Evolutionary conservation across 257 asterid genomes (phyloP), one percentile per base, ranked within the genome.

Genomic region (Solanum tarapatanum): DNA sequence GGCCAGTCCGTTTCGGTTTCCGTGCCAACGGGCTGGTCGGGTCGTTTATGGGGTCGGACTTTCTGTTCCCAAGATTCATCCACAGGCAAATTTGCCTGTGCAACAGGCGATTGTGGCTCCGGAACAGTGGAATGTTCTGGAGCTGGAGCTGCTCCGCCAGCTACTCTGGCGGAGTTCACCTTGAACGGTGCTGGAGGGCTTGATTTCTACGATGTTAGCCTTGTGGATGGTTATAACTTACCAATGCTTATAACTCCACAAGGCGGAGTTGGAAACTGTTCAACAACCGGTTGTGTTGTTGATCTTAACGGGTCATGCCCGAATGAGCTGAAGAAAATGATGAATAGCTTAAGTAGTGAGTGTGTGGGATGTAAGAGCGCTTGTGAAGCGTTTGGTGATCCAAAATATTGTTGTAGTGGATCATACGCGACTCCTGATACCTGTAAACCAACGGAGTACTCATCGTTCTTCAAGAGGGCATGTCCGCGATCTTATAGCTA

Each of bases 131-230:
- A 94, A 6, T 95, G 98, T 87, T 24, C 84, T 70, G 95, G 94
- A 0, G 95, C 95, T 0, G 97, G 98, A 11, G 95, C 95, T 0
- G 87, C 30, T 7, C 96, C 97, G 8, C 96, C 98, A 0, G 93
- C 93, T 7, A 94, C 96, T 0, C 82, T 95, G 79, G 98, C 98
- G 4, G 98, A 94, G 90, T 95, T 95, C 91, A 94, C 98, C 0
- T 89, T 94, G 8, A 92, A 95, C 14, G 98, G 98, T 35, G 91
- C 94, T 0, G 93, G 87, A 3, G 97, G 95, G n/a, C 89, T 92
- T 11, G 96, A 95, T 77, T 95, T 93, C 92, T 94, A 92, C n/a
- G 97, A 95, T 91, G 97, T 95, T 85, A 95, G 98, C 90, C 93
- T 94, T 3, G 98, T 94, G 16, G 98, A 95, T 85, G 98, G 98